Base-by-base conservation (phyloP, 495 filamentous ascomycete species). In the Hyaloscypha hepaticicola region DNA sequence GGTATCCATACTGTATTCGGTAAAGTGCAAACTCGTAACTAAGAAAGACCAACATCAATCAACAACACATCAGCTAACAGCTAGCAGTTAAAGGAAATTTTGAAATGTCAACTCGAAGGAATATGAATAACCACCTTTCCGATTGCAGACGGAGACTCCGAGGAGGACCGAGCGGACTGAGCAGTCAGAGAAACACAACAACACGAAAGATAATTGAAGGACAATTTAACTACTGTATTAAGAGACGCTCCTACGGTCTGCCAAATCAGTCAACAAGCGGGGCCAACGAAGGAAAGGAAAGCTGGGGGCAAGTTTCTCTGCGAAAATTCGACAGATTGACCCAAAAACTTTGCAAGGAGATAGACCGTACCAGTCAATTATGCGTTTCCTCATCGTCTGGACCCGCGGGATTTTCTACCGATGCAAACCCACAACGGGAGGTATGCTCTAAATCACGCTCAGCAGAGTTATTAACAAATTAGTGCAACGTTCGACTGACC, bases 321-420 rank as follows among this genome's bases (percentile, higher is more conserved):
- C 4, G 16, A 45, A 45, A 19, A 16, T 45, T 1, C 38, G 19
- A 45, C 6, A 16, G 11, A 45, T 45, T 8, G 12, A 45, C 16
- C 11, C 12, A 16, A 45, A 14, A 45, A 16, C 6, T 45, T 16
- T 16, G 38, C 38, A 7, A 6, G 12, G 19, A 45, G 16, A 9
- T 3, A 45, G 11, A 45, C 38, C 38, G 9, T n/a, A n/a, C 6
- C 38, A 9, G 3, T 45, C 16, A 3, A 11, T 45, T 16, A 45
- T 16, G 14, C 38, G 38, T 16, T 45, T 9, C 11, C 38, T 45
- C 38, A 53, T 16, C 50, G 50, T 26, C 50, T 25, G 21, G 50
- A 53, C n/a, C n/a, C n/a, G 22, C 50, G 50, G 50, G 50, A 53
- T 21, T 53, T 53, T 26, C 50, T 53, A 24, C 50, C 50, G 25